phyloP scores from a whole-genome alignment of 495 filamentous ascomycete species.

The Lasiosphaeria ovina region DNA sequence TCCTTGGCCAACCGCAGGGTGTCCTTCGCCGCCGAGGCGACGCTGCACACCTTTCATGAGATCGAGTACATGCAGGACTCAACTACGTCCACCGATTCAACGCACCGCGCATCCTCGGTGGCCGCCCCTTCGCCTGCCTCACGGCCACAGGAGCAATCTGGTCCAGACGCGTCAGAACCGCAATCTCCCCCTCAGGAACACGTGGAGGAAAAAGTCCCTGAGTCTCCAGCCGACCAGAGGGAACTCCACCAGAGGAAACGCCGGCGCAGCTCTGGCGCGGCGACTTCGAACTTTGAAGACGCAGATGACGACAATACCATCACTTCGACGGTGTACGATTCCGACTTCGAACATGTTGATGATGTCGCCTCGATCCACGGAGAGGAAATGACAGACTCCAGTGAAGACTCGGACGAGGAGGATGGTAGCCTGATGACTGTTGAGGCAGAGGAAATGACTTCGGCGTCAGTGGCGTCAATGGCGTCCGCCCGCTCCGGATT shows the following conservation, averaged over 20 bases:
- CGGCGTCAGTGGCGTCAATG: conserved; percentile 59
- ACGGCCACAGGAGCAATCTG: conserved; percentile 25
- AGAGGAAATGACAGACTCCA: conserved; percentile 52
- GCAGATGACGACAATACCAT: conserved; percentile 62
- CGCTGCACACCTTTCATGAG: conserved; percentile 96
- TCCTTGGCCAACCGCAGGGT: conserved; percentile 91
- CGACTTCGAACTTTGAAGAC: conserved; percentile 55
- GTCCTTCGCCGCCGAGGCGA: conserved; percentile 96
- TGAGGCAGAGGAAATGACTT: conserved; percentile 66
- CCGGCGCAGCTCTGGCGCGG: conserved; percentile 63
- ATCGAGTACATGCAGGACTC: conserved; percentile 85
- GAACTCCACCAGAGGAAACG: conserved; percentile 64
- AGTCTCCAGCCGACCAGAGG: conserved; percentile 69
- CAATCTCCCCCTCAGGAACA: conserved; percentile 64
- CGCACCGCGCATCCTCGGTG: conserved; percentile 63
- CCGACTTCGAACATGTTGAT: conserved; percentile 62
- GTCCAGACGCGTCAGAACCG: conserved; percentile 56
- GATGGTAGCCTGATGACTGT: conserved; percentile 76
- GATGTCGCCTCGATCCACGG: conserved; percentile 54
- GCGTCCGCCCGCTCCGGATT: conserved; percentile 56
- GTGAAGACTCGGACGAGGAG: conserved; percentile 59
- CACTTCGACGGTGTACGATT: conserved; percentile 78
- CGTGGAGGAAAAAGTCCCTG: conserved; percentile 56
- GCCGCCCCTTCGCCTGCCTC: conserved; percentile 47
- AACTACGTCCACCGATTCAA: conserved; percentile 77